phyloP scores from a whole-genome alignment of 73 alveolate genomes.

The Blepharisma stoltei region DNA sequence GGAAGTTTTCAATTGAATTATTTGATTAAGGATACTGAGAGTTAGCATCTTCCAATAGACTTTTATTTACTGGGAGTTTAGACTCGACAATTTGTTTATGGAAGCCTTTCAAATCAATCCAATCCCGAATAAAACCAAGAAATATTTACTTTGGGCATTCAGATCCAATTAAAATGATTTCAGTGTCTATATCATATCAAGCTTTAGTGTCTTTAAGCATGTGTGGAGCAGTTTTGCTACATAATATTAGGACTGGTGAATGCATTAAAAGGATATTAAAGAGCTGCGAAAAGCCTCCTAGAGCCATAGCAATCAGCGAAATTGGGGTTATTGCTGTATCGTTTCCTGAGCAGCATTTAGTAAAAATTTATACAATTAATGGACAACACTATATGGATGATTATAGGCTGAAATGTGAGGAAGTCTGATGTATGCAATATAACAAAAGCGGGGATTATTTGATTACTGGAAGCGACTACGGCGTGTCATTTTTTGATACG shows the following conservation, averaged over 20 bases:
- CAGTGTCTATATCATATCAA: not conserved
- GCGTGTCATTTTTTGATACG: conserved; percentile 1
- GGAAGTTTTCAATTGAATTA: too few species aligned
- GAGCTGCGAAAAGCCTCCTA: not conserved
- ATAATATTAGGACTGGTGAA: not conserved
- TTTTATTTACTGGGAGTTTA: conserved; percentile 3
- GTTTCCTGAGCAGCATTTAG: not conserved
- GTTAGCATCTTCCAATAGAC: not conserved
- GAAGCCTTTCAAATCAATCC: not conserved
- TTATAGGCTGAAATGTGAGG: not conserved
- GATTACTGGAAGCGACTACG: conserved; percentile 12
- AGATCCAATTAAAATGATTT: not conserved
- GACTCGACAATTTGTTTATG: not conserved
- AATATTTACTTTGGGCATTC: not conserved
- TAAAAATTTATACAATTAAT: not conserved
- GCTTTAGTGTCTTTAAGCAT: not conserved
- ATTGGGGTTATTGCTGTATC: conserved; percentile 18
- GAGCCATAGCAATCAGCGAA: conserved; percentile 20
- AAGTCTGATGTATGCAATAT: conserved; percentile 16
- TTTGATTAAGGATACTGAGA: too few species aligned
- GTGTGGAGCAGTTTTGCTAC: not conserved
- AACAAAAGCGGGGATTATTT: conserved; percentile 1
- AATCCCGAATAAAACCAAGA: not conserved
- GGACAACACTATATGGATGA: not conserved
- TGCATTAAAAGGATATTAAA: not conserved